A percentile compares a stretch with the other conserved stretches of the same genome.
phyloP scores from a whole-genome alignment of 1,284 basidiomycete genomes.

The Cutaneotrichosporon spelunceum region DNA sequence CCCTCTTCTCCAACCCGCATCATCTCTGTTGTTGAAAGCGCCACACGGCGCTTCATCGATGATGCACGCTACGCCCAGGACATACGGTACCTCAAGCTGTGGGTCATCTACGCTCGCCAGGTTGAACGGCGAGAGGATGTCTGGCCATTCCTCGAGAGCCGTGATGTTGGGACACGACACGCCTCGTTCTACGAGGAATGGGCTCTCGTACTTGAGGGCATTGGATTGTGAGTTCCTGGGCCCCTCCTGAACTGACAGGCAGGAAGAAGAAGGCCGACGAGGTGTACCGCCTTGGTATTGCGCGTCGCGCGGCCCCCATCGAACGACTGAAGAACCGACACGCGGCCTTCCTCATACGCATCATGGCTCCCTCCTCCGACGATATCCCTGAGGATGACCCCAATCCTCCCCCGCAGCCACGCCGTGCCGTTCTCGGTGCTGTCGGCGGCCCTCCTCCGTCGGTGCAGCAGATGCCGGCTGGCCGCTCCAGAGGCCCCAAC shows the following conservation, averaged over 20 bases:
- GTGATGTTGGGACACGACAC: slow-evolving; percentile 73
- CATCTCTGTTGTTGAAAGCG: slow-evolving; percentile 70
- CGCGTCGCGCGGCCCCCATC: slow-evolving; percentile 72
- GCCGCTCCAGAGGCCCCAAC: slow-evolving; percentile 37
- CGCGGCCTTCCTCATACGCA: slow-evolving; percentile 76
- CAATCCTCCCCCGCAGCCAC: neutral
- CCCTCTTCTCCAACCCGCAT: slow-evolving; percentile 64
- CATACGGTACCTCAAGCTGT: slow-evolving; percentile 80
- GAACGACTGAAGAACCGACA: slow-evolving; percentile 82
- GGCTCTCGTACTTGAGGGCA: slow-evolving; percentile 67
- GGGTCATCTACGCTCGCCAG: slow-evolving; percentile 74
- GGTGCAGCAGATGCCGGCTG: slow-evolving; percentile 5
- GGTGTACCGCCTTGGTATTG: slow-evolving; percentile 79
- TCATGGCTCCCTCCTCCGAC: slow-evolving; percentile 51
- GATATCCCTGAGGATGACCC: slow-evolving; percentile 42
- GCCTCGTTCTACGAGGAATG: slow-evolving; percentile 83
- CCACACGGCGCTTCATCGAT: slow-evolving; percentile 71
- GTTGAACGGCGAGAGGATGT: slow-evolving; percentile 61
- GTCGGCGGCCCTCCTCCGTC: slow-evolving; percentile 1
- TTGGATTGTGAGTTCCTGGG: slow-evolving; percentile 62
- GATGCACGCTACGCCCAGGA: slow-evolving; percentile 80
- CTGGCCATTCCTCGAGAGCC: slow-evolving; percentile 70
- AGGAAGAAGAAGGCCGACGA: slow-evolving; percentile 75
- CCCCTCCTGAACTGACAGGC: slow-evolving; percentile 5
- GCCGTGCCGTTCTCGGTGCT: slow-evolving; percentile 27